Conservation (phyloP, 306 rosid species). For the Fragaria ananassa region DNA sequence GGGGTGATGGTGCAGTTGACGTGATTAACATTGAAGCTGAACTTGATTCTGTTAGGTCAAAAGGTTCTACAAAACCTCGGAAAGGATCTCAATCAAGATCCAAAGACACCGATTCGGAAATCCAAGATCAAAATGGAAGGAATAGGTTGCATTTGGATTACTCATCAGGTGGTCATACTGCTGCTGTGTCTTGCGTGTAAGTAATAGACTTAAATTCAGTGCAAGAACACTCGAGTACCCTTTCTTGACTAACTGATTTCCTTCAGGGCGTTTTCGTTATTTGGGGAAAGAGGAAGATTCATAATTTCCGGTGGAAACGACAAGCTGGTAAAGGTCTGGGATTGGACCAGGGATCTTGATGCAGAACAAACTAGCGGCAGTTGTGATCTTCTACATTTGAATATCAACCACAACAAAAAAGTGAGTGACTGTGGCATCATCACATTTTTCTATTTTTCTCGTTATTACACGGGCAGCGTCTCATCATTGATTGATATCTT, state of each 20-base stretch:
- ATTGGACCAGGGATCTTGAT: constrained; percentile 53
- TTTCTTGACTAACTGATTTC: constrained; percentile 26
- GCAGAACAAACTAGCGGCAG: constrained; percentile 24
- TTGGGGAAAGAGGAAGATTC: constrained; percentile 86
- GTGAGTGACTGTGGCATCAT: constrained; percentile 40
- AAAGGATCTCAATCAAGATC: constrained; percentile 60
- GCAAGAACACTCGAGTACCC: constrained; percentile 15
- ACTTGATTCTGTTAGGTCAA: constrained; percentile 43
- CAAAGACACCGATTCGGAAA: constrained; percentile 37
- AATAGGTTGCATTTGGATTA: constrained; percentile 70
- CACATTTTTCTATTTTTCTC: constrained; percentile 5
- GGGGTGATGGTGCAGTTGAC: constrained; percentile 75
- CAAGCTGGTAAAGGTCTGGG: constrained; percentile 78
- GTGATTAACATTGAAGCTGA: constrained; percentile 69
- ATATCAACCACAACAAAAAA: constrained; percentile 57
- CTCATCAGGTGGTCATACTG: constrained; percentile 74
- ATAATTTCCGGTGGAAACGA: constrained; percentile 89
- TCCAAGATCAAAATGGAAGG: constrained; percentile 43
- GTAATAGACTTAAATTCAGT: constrained; percentile 32
- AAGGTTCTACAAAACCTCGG: constrained; percentile 44
- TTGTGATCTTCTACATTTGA: constrained; percentile 30
- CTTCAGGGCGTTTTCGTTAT: constrained; percentile 75
- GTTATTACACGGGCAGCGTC: constrained; percentile 8
- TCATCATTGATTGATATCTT: constrained; percentile 25
- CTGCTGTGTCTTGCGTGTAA: constrained; percentile 82